phyloP scores from a whole-genome alignment of 2,329 filamentous ascomycete genomes.

The Botryosphaeria dothidea region DNA sequence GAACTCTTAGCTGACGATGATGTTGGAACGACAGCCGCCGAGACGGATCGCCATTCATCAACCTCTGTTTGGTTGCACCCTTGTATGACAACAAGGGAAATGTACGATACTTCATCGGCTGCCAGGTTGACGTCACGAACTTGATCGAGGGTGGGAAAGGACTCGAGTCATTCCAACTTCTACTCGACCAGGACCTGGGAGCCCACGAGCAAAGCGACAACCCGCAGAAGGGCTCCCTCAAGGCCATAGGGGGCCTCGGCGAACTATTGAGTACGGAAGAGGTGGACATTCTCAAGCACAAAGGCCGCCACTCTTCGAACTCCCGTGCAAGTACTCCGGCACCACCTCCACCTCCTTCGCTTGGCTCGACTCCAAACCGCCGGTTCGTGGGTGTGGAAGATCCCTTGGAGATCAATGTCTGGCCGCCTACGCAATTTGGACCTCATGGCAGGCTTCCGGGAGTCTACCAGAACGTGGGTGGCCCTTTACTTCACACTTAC shows the following conservation, averaged over 20 bases:
- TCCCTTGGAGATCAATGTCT: conserved; percentile 24
- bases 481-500: neutral
- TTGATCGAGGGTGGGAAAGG: conserved; percentile 66
- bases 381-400: conserved; percentile 40
- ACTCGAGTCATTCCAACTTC: conserved; percentile 59
- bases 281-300: conserved; percentile 54
- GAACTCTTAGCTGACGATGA: neutral
- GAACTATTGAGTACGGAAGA: conserved; percentile 37
- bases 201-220: neutral
- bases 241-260: conserved; percentile 29
- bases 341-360: conserved; percentile 52
- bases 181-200: conserved; percentile 37
- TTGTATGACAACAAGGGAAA: conserved; percentile 65
- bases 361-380: conserved; percentile 39
- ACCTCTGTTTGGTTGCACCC: conserved; percentile 69
- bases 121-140: conserved; percentile 68
- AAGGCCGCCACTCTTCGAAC: conserved; percentile 61
- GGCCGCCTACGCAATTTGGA: conserved; percentile 37
- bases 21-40: conserved; percentile 49
- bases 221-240: conserved; percentile 25
- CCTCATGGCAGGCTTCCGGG: conserved; percentile 45
- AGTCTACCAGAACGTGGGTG: conserved; percentile 57
- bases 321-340: conserved; percentile 52
- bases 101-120: conserved; percentile 69
- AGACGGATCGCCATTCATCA: conserved; percentile 72